These are phyloP conservation scores for Citrus maxima DNA, from an alignment of 345 rosid species.

Conservation along the genomic window DNA sequence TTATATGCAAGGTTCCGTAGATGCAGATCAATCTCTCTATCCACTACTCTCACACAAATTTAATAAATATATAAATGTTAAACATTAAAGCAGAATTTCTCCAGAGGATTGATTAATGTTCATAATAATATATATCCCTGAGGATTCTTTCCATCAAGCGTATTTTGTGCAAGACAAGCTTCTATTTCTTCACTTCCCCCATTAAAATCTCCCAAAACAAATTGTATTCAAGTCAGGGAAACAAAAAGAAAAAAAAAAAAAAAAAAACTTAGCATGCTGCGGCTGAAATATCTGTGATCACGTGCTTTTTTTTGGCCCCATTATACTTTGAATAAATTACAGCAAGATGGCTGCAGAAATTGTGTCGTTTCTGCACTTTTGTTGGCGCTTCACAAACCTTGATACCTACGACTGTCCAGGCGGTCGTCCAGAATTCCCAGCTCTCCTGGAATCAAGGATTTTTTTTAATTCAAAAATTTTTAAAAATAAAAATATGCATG, in stretches of 20 bases:
- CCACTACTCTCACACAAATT: neutral
- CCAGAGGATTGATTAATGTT: neutral
- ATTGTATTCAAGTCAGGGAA: neutral
- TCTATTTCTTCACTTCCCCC: slow-evolving; percentile 22
- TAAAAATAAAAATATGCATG: neutral
- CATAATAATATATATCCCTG: slow-evolving; percentile 9
- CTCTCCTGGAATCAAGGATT: slow-evolving; percentile 32
- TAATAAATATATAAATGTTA: neutral
- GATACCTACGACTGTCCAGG: slow-evolving; percentile 44
- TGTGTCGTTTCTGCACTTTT: neutral
- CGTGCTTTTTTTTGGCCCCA: slow-evolving; percentile 4
- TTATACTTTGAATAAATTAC: slow-evolving; percentile 17
- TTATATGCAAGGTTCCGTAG: neutral
- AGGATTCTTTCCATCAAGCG: slow-evolving; percentile 21
- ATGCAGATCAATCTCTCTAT: neutral
- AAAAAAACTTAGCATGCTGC: neutral
- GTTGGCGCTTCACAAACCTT: slow-evolving; percentile 6
- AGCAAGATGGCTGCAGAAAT: slow-evolving; percentile 21
- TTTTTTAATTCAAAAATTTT: neutral
- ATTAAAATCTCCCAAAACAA: slow-evolving; percentile 4
- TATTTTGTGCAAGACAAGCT: slow-evolving; percentile 33
- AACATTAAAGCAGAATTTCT: slow-evolving; percentile 11
- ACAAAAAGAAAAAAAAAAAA: neutral
- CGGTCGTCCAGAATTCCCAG: slow-evolving; percentile 50
- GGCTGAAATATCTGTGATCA: too few relatives aligned